Evolutionary conservation across 2,329 filamentous ascomycete genomes (phyloP).

Genomic region (Hortaea sp.): DNA sequence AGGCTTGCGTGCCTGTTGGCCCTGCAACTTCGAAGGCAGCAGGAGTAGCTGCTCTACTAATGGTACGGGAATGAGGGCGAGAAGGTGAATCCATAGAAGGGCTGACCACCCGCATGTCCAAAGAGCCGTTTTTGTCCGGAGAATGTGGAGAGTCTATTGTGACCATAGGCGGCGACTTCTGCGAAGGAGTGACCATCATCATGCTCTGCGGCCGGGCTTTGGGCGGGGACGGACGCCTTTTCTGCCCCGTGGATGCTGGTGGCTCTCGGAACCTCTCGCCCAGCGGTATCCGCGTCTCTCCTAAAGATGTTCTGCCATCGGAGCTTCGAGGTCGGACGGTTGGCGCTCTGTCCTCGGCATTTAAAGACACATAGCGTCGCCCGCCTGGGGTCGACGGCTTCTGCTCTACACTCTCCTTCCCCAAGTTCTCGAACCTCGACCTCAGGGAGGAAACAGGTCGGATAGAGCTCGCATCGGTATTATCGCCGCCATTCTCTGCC

Average conservation of each 20-base stretch:
- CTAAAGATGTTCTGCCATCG: neutral
- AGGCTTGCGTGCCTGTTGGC: conserved; percentile 10
- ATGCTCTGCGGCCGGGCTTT: conserved; percentile 39
- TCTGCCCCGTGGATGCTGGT: conserved; percentile 4
- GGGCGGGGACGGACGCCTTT: conserved; percentile 25
- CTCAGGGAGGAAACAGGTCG: conserved; percentile 74
- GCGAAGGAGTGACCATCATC: conserved; percentile 34
- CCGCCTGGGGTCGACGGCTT: conserved; percentile 9
- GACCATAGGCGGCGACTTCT: conserved; percentile 53
- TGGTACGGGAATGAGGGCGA: conserved; percentile 22
- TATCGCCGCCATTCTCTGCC: conserved; percentile 31
- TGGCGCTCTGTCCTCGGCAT: conserved; percentile 1
- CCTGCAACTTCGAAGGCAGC: conserved; percentile 15
- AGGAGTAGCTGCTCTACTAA: conserved; percentile 33
- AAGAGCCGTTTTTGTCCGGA: conserved; percentile 8
- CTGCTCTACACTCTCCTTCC: conserved; percentile 14
- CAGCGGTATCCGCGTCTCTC: neutral
- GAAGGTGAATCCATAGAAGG: too few species aligned
- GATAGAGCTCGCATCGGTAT: conserved; percentile 67
- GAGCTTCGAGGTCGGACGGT: conserved; percentile 13
- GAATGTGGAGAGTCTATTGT: conserved; percentile 4
- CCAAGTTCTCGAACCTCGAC: conserved; percentile 71
- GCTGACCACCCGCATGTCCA: conserved; percentile 1
- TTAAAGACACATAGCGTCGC: conserved; percentile 9
- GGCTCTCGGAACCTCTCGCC: neutral